A percentile compares a stretch with the other conserved stretches of the same genome.
Evolutionary conservation across 1,284 basidiomycete genomes (phyloP).

Genomic region (Tilletiopsis washingtonensis): DNA sequence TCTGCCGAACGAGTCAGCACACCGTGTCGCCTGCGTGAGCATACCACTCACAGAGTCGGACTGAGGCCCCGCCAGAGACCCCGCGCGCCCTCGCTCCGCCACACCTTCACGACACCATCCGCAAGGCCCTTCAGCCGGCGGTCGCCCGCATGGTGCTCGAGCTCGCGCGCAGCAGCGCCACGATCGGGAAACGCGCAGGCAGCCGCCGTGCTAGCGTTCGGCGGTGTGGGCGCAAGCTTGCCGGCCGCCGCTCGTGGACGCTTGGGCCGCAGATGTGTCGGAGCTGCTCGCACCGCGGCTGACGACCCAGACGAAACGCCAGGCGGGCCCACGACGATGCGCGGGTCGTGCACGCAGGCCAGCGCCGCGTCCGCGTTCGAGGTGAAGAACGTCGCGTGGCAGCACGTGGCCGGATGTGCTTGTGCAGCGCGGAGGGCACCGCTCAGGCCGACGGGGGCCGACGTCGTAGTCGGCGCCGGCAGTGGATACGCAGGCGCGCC

Average conservation of each 20-base stretch:
- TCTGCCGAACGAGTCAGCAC: background rate
- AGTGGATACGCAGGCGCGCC: background rate
- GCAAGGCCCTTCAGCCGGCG: constrained; percentile 32
- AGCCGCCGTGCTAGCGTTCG: constrained; percentile 9
- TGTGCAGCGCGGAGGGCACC: constrained; percentile 5
- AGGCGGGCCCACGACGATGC: constrained; percentile 2
- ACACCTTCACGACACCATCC: constrained; percentile 43
- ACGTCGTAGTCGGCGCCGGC: constrained; percentile 6
- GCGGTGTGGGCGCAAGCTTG: constrained; percentile 1
- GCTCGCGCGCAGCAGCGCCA: constrained; percentile 15
- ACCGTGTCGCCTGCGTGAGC: background rate
- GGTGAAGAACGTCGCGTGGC: constrained; percentile 47
- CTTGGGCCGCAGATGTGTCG: constrained; percentile 6
- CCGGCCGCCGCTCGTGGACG: constrained; percentile 4
- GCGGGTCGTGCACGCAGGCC: constrained; percentile 46
- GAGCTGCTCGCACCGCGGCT: constrained; percentile 6
- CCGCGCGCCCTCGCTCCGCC: constrained; percentile 31
- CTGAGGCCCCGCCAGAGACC: constrained; percentile 44
- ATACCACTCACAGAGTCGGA: constrained; percentile 26
- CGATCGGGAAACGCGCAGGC: constrained; percentile 24
- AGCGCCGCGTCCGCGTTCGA: constrained; percentile 31
- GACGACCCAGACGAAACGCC: no score
- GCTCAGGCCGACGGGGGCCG: background rate
- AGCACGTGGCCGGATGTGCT: constrained; percentile 22
- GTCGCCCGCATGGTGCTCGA: constrained; percentile 18